Evolutionary conservation across 108 stramenopile species (phyloP).

Genomic region (Skeletonema marinoi): DNA sequence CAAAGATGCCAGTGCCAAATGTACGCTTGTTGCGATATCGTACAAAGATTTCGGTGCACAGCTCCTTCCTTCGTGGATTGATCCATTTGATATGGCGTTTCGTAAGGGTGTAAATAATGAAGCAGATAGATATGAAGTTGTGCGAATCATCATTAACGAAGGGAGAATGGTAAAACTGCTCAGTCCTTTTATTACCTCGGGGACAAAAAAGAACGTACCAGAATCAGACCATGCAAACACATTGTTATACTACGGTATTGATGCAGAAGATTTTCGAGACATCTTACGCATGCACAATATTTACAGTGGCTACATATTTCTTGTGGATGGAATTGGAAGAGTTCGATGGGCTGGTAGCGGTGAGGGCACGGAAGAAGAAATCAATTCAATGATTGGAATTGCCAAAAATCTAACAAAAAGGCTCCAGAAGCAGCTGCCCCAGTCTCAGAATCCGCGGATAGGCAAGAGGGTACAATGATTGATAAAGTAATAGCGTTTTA

Average conservation of each 20-base stretch:
- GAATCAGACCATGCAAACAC: slow-evolving; percentile 60
- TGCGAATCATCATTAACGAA: slow-evolving; percentile 60
- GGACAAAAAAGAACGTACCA: slow-evolving; percentile 64
- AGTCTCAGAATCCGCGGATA: slow-evolving; percentile 16
- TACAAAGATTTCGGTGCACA: slow-evolving; percentile 80
- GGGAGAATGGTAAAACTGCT: slow-evolving; percentile 53
- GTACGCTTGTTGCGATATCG: slow-evolving; percentile 77
- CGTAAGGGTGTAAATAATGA: slow-evolving; percentile 23
- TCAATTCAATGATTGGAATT: slow-evolving; percentile 51
- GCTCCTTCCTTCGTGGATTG: slow-evolving; percentile 70
- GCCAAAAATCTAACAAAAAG: slow-evolving; percentile 53
- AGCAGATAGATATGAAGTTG: slow-evolving; percentile 30
- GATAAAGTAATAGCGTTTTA: neutral
- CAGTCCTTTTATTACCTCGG: slow-evolving; percentile 47
- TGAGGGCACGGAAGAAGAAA: slow-evolving; percentile 63
- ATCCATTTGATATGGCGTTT: slow-evolving; percentile 69
- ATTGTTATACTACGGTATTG: slow-evolving; percentile 69
- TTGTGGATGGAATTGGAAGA: slow-evolving; percentile 79
- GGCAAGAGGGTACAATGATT: slow-evolving; percentile 24
- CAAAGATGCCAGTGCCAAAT: slow-evolving; percentile 49
- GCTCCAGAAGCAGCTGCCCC: slow-evolving; percentile 4
- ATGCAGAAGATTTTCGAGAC: slow-evolving; percentile 70
- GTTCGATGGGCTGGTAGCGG: slow-evolving; percentile 86
- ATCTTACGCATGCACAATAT: slow-evolving; percentile 84
- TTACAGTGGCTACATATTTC: slow-evolving; percentile 75